phyloP scores from a whole-genome alignment of 108 stramenopile genomes.

The Skeletonema grethae region DNA sequence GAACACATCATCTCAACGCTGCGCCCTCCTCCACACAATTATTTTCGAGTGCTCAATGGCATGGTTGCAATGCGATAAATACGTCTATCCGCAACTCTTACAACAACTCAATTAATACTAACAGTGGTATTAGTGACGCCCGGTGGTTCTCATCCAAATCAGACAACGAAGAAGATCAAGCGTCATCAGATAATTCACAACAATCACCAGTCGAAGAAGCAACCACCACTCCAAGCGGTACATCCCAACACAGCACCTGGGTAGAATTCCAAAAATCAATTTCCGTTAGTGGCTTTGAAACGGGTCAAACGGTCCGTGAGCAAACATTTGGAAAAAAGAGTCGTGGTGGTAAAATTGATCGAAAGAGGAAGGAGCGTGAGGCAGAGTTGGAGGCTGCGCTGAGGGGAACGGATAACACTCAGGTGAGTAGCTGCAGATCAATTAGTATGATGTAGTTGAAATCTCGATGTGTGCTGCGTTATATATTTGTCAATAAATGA shows the following conservation, averaged over 20 bases:
- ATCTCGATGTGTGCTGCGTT: too few species aligned
- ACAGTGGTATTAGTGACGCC: not conserved
- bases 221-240: slow-evolving; percentile 11
- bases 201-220: not conserved
- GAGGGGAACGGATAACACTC: slow-evolving; percentile 29
- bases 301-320: slow-evolving; percentile 66
- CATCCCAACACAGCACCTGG: slow-evolving; percentile 74
- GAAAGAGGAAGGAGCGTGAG: slow-evolving; percentile 56
- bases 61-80: not conserved
- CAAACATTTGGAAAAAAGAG: slow-evolving; percentile 48
- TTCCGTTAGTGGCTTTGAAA: slow-evolving; percentile 79
- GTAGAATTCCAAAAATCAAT: slow-evolving; percentile 87
- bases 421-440: slow-evolving; percentile 13
- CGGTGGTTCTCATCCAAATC: not conserved
- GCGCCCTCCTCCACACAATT: not conserved
- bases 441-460: not conserved
- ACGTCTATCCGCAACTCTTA: not conserved
- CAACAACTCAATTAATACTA: not conserved
- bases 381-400: slow-evolving; percentile 41
- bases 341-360: slow-evolving; percentile 62
- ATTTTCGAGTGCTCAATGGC: not conserved
- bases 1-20: not conserved
- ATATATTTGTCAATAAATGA: too few species aligned
- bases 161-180: not conserved
- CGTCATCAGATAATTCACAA: not conserved